phyloP scores from a whole-genome alignment of 2,329 filamentous ascomycete genomes.

The Emericellopsis atlantica region DNA sequence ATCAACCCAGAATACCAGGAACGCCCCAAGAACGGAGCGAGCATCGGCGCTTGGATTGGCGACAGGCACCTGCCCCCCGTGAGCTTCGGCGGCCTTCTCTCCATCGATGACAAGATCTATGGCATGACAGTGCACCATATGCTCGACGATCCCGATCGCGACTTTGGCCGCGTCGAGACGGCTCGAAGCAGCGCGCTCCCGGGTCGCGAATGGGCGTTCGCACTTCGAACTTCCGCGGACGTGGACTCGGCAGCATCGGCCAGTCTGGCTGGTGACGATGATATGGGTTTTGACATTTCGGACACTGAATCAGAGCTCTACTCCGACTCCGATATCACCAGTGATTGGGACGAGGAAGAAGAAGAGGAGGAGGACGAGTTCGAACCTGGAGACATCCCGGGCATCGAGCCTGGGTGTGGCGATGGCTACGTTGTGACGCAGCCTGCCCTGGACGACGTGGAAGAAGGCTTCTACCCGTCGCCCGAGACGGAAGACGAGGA shows the following conservation, averaged over 20 bases:
- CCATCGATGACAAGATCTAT: conserved; percentile 73
- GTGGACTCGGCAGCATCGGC: conserved; percentile 26
- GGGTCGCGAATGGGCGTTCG: conserved; percentile 25
- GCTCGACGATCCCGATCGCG: conserved; percentile 58
- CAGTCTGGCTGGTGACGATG: conserved; percentile 40
- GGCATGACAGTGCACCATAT: conserved; percentile 98
- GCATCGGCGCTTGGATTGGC: conserved; percentile 81
- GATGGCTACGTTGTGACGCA: conserved; percentile 78
- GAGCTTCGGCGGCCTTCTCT: conserved; percentile 76
- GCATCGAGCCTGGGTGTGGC: conserved; percentile 61
- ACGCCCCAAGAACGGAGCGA: conserved; percentile 72
- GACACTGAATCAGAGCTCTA: conserved; percentile 45
- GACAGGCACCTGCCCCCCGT: conserved; percentile 81
- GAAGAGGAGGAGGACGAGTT: conserved; percentile 41
- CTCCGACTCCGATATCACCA: conserved; percentile 38
- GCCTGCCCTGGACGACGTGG: conserved; percentile 78
- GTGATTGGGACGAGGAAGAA: conserved; percentile 35
- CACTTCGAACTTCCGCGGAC: too few relatives aligned
- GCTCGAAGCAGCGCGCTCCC: conserved; percentile 25
- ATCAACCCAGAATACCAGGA: conserved; percentile 69
- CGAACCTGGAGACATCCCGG: conserved; percentile 65
- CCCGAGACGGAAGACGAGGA: conserved; percentile 62
- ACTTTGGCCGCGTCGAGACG: conserved; percentile 17
- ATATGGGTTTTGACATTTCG: conserved; percentile 48
- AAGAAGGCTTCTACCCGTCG: conserved; percentile 71